Percentiles rank a stretch among this genome's conserved stretches.
phyloP scores from a whole-genome alignment of 257 asterid species.

The Solanum dulcamara region DNA sequence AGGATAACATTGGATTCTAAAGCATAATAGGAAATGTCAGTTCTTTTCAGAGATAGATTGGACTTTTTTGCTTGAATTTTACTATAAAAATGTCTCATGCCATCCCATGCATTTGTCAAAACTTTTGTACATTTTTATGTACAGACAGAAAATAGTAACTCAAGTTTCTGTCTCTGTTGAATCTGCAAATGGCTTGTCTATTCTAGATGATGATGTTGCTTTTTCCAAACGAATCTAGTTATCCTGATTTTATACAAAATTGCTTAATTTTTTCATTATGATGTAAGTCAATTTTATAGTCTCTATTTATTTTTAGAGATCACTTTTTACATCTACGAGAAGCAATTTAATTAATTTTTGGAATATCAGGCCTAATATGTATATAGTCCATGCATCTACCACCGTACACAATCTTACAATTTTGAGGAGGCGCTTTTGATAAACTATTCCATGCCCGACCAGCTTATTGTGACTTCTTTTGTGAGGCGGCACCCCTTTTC shows the following conservation, averaged over 20 bases:
- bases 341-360: no score
- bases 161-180: neutral
- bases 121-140: conserved; percentile 1
- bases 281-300: neutral
- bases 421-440: no score
- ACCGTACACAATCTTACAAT: no score
- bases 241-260: neutral
- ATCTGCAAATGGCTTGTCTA: neutral
- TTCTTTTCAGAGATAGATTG: neutral
- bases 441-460: neutral
- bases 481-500: neutral
- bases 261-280: neutral
- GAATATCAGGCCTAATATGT: no score
- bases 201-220: neutral
- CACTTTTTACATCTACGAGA: no score
- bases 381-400: no score
- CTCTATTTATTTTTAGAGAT: neutral
- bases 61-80: neutral
- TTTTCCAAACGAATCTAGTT: neutral
- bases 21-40: neutral
- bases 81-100: neutral
- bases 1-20: neutral
- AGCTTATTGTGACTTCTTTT: neutral
- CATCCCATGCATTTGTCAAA: neutral
- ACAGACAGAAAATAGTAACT: neutral